Base-by-base conservation (phyloP, 805 yeast species). In the Soucietia sequanensis region DNA sequence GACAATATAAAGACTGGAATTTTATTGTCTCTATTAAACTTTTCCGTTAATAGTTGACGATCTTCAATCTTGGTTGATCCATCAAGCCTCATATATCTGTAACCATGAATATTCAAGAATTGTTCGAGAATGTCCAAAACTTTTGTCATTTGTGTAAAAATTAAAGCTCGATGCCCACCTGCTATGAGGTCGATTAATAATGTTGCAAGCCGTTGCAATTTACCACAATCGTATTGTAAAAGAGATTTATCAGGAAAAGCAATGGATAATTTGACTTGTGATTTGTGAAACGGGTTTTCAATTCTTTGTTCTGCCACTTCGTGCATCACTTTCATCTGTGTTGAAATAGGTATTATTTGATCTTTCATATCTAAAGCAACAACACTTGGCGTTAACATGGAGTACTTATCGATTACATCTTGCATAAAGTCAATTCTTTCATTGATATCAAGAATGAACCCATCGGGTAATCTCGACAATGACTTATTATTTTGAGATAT, bases 1-100 rank as follows among this genome's bases (percentile, higher is more conserved):
- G 96, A 88, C 35, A 93, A 61, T 32, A 93, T 93, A 52, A 93
- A 93, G 13, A 90, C 95, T 3, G 95, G 93, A 30, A 91, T 82
- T 43, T 81, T 75, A 10, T 83, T 68, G 56, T 93, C 99, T 32
- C 81, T 76, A 56, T 93, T 93, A 65, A 93, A 93, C 43, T 91
- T 72, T 52, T 93, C 99, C 0, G 99, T 93, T 51, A 93, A 63
- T 13, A 90, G 72, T 58, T 93, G 99, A 48, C 99, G 81, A 59
- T 93, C 98, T 60, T 93, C 99, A 48, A 93, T 86, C 57, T 89
- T 89, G 2, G 99, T 93, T 1, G 98, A 89, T 48, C 99, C 99
- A 61, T 93, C 99, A 43, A 93, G 70, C 56, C 99, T 77, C 88
- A 91, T 76, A 56, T 93, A 93, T 31, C 95, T 72, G 58, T 88